A percentile compares a stretch with the other conserved stretches of the same genome.
phyloP scores from a whole-genome alignment of 768 basidiomycete genomes.

The Hygrocybe punicea region DNA sequence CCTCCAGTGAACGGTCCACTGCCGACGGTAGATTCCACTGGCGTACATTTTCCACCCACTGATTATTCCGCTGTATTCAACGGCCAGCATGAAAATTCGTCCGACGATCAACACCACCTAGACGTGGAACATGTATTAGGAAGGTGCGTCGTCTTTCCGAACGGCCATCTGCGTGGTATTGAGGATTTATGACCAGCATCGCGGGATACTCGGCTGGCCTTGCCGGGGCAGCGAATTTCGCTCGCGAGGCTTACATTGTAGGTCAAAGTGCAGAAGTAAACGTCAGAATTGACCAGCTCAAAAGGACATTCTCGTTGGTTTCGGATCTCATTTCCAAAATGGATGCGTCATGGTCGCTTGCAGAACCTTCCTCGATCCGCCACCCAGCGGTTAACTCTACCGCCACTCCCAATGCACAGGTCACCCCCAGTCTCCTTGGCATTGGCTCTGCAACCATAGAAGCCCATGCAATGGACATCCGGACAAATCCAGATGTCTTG shows the following conservation, averaged over 20 bases:
- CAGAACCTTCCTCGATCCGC: background rate
- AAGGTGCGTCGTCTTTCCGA: conserved; percentile 42
- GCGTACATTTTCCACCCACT: conserved; percentile 18
- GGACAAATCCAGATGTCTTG: conserved; percentile 23
- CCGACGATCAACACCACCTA: conserved; percentile 23
- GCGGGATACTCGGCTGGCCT: conserved; percentile 42
- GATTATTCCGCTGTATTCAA: conserved; percentile 23
- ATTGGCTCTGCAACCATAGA: background rate
- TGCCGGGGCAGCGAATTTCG: conserved; percentile 57
- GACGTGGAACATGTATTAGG: conserved; percentile 46
- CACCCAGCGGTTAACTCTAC: background rate
- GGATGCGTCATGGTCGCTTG: conserved; percentile 22
- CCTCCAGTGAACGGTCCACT: background rate
- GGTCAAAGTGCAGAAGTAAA: conserved; percentile 48
- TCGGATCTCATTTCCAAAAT: conserved; percentile 51
- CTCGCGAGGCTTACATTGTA: conserved; percentile 47
- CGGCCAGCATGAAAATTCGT: conserved; percentile 15
- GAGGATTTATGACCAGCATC: conserved; percentile 2
- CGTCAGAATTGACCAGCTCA: conserved; percentile 54
- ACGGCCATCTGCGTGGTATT: background rate
- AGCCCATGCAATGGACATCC: conserved; percentile 23
- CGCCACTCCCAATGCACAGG: background rate
- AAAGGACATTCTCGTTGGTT: conserved; percentile 50
- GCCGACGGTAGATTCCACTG: conserved; percentile 20
- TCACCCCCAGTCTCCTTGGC: background rate